Evolutionary conservation across 768 basidiomycete genomes (phyloP).

Genomic region (Udeniomyces megalosporus): DNA sequence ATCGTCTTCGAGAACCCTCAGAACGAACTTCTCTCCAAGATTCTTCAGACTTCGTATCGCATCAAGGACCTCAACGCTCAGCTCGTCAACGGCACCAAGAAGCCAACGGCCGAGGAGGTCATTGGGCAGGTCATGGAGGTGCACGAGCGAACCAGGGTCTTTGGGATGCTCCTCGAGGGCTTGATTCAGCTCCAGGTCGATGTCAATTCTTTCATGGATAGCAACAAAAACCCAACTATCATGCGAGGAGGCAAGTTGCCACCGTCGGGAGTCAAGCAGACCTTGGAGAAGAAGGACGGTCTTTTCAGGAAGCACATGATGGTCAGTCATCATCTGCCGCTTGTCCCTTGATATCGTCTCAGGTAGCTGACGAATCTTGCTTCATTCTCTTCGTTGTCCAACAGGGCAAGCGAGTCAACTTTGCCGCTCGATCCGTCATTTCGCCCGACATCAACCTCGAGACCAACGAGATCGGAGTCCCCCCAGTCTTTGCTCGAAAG

Average conservation of each 20-base stretch:
- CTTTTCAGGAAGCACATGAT: constrained; percentile 98
- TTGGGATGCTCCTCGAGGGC: constrained; percentile 56
- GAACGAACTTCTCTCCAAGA: constrained; percentile 69
- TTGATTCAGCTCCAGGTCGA: constrained; percentile 82
- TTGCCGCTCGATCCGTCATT: constrained; percentile 98
- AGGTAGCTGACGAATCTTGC: too few relatives aligned
- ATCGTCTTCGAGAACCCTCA: constrained; percentile 90
- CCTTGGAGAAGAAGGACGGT: constrained; percentile 96
- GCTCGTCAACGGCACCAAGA: constrained; percentile 30
- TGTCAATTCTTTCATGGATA: constrained; percentile 94
- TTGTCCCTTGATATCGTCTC: background rate
- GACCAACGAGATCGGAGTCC: constrained; percentile 94
- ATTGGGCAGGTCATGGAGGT: constrained; percentile 32
- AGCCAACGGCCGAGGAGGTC: constrained; percentile 41
- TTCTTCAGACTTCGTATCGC: constrained; percentile 63
- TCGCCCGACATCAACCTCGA: constrained; percentile 99
- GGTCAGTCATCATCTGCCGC: constrained; percentile 38
- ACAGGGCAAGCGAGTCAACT: constrained; percentile 97
- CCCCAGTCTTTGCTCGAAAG: constrained; percentile 91
- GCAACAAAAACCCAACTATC: constrained; percentile 79
- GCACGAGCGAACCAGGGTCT: constrained; percentile 41
- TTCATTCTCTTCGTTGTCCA: background rate
- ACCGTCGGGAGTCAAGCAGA: constrained; percentile 86
- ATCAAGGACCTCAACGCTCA: constrained; percentile 48
- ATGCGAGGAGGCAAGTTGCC: constrained; percentile 75